Evolutionary conservation across 768 basidiomycete genomes (phyloP).

Genomic region (Chiua virens): DNA sequence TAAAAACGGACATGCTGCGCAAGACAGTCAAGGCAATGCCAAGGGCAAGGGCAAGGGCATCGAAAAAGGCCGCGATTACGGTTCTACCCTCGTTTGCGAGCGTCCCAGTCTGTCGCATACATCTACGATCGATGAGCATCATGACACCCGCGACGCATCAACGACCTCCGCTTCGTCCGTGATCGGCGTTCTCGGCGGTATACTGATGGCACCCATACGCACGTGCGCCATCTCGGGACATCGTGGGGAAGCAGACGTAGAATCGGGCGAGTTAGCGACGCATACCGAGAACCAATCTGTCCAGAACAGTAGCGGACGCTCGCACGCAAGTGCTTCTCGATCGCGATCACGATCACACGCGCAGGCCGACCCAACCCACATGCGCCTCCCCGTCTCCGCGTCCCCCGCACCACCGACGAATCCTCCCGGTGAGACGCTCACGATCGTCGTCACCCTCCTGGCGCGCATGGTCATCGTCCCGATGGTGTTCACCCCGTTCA

Average conservation of each 20-base stretch:
- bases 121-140: background rate
- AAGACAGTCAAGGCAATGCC: background rate
- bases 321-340: background rate
- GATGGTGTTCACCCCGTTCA: slow-evolving; percentile 69
- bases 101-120: background rate
- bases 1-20: background rate
- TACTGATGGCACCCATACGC: slow-evolving; percentile 8
- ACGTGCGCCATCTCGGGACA: background rate
- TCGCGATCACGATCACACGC: slow-evolving; percentile 1
- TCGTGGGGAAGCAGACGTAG: slow-evolving; percentile 4
- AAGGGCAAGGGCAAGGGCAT: slow-evolving; percentile 10
- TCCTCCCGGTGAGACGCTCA: slow-evolving; percentile 70
- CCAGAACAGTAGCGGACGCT: background rate
- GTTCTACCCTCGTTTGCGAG: background rate
- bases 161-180: slow-evolving; percentile 19
- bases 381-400: background rate
- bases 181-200: slow-evolving; percentile 19
- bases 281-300: background rate
- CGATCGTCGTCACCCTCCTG: slow-evolving; percentile 79
- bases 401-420: slow-evolving; percentile 4
- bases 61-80: background rate
- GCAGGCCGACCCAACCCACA: background rate
- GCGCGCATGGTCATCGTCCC: slow-evolving; percentile 89
- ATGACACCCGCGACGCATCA: slow-evolving; percentile 11
- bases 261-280: slow-evolving; percentile 5